Evolutionary conservation across 768 basidiomycete genomes (phyloP).

Genomic region (Amanita pseudoporphyria): DNA sequence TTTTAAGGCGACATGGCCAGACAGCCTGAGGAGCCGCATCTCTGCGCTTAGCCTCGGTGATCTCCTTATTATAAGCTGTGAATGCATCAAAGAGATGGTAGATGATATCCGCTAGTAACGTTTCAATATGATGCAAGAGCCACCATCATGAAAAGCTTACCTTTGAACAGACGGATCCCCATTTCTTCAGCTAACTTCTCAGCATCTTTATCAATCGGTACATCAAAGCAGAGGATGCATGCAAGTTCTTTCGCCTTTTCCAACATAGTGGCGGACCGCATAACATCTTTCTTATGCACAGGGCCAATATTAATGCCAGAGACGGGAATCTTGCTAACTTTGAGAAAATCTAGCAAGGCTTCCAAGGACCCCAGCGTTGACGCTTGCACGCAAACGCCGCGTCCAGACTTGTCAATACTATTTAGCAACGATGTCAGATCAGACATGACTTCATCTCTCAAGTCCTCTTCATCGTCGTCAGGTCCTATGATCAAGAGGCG

Average conservation of each 20-base stretch:
- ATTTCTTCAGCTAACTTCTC: conserved; percentile 88
- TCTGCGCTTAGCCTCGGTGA: conserved; percentile 81
- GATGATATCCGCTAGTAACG: conserved; percentile 81
- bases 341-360: conserved; percentile 92
- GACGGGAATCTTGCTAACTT: conserved; percentile 92
- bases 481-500: conserved; percentile 86
- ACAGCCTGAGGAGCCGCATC: conserved; percentile 94
- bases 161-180: conserved; percentile 91
- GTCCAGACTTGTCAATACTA: conserved; percentile 91
- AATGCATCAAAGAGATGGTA: conserved; percentile 98
- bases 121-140: conserved; percentile 5
- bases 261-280: conserved; percentile 87
- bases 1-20: conserved; percentile 93
- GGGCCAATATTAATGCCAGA: conserved; percentile 97
- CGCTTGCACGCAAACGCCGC: conserved; percentile 95
- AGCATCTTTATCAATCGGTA: conserved; percentile 87
- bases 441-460: conserved; percentile 94
- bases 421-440: conserved; percentile 83
- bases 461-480: conserved; percentile 93
- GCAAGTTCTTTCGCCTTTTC: conserved; percentile 95
- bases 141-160: conserved; percentile 26
- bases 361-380: conserved; percentile 96
- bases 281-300: conserved; percentile 91
- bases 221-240: conserved; percentile 95
- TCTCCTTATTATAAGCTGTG: conserved; percentile 87